Evolutionary conservation across 106 monocot genomes (phyloP).

Genomic region (Posidonia australis): DNA sequence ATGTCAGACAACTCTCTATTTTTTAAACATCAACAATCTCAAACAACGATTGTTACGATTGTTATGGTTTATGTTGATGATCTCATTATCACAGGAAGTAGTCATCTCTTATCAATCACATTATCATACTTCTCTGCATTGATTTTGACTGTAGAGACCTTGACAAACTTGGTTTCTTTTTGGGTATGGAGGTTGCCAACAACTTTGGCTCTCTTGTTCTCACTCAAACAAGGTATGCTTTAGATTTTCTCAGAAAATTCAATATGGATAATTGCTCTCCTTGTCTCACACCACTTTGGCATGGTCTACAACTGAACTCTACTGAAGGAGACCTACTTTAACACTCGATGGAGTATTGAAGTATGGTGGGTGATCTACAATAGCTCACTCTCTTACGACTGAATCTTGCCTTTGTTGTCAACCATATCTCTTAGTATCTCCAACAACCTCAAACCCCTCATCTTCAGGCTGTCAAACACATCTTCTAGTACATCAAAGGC

Average conservation of each 20-base stretch:
- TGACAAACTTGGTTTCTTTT: too few relatives aligned
- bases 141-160: background rate
- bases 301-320: background rate
- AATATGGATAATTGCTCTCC: too few relatives aligned
- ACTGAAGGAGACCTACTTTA: background rate
- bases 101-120: background rate
- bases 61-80: too few relatives aligned
- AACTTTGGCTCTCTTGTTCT: background rate
- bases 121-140: too few relatives aligned
- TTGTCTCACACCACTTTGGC: background rate
- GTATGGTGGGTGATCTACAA: background rate
- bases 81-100: background rate
- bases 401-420: background rate
- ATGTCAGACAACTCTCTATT: background rate
- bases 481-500: background rate
- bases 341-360: background rate
- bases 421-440: background rate
- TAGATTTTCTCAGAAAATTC: too few relatives aligned
- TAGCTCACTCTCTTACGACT: background rate
- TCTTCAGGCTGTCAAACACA: too few relatives aligned
- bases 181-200: background rate
- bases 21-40: background rate
- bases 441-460: too few relatives aligned
- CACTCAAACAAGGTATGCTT: background rate
- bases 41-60: too few relatives aligned